Evolutionary conservation across 768 basidiomycete genomes (phyloP), one percentile per base, ranked within the genome.

Genomic region (Hypholoma fasciculare): DNA sequence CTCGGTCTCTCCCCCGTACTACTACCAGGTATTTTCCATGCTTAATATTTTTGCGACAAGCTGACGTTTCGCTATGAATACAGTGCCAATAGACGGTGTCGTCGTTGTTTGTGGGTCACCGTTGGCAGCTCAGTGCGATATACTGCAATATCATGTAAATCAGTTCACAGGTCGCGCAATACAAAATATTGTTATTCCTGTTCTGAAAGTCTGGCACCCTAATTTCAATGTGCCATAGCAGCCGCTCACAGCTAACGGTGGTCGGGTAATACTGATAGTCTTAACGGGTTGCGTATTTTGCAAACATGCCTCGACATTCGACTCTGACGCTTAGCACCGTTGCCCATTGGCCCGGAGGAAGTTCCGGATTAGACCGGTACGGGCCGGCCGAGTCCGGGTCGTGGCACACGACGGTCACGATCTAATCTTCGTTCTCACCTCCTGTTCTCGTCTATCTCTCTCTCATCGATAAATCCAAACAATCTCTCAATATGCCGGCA

Each of bases 401-500:
- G 6, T 7, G 13, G 7, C 13, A 42, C 13, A 42, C 40, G 13
- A 6, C 40, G 40, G 13, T 12, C 12, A n/a, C 38, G 38, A 39
- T 39, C 38, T 39, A 39, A 39, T 39, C 38, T 39, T 14, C 13
- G 40, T 42, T 17, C 40, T 42, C 17, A 42, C 17, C 40, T 16
- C 17, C 17, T 14, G 17, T 17, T 11, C 20, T 48, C 47, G 17
- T 49, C 26, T 16, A n/a, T 49, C 23, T 23, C 7, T 13, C 48
- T 49, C 23, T 16, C 61, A 47, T 49, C 49, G 30, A 56, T 48
- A 42, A 17, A 42, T 42, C 13, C 16, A 17, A 42, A 42, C 17
- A 42, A 4, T 42, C 5, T 4, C 54, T 49, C 53, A 67, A 44
- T 42, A 84, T 84, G 82, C 73, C 81, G 55, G 78, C 78, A n/a